These are phyloP conservation scores for Cytospora leucostoma DNA, from an alignment of 2,329 filamentous ascomycete genomes.

Conservation along the genomic window DNA sequence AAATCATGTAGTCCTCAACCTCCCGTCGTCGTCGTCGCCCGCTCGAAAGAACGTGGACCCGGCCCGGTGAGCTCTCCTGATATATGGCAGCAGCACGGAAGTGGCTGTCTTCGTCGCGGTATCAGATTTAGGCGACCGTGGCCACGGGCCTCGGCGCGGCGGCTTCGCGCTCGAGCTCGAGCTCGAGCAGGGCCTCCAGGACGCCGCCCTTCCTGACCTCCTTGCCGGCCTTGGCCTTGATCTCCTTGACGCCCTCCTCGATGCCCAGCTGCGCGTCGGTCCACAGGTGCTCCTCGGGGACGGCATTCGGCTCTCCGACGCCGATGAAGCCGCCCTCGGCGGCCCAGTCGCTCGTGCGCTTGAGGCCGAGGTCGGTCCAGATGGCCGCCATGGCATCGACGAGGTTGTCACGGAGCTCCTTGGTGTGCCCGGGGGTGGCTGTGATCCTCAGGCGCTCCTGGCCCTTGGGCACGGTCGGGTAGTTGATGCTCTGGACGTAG, in stretches of 20 bases:
- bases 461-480: constrained; percentile 96
- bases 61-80: constrained; percentile 35
- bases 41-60: constrained; percentile 38
- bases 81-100: constrained; percentile 8
- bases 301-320: constrained; percentile 72
- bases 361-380: constrained; percentile 85
- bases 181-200: constrained; percentile 58
- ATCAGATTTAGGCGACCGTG: constrained; percentile 31
- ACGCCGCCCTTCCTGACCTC: constrained; percentile 43
- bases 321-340: constrained; percentile 91
- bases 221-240: constrained; percentile 45
- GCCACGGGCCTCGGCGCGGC: constrained; percentile 35
- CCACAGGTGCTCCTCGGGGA: constrained; percentile 77
- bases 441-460: constrained; percentile 96
- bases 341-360: constrained; percentile 91
- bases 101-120: not conserved
- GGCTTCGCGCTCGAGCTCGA: constrained; percentile 55
- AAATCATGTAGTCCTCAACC: not conserved
- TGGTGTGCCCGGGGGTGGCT: constrained; percentile 88
- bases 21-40: constrained; percentile 27
- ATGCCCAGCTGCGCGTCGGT: constrained; percentile 85
- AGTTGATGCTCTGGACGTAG: constrained; percentile 99
- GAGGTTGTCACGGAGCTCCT: constrained; percentile 82
- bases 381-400: constrained; percentile 82
- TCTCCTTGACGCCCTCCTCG: constrained; percentile 63